Evolutionary conservation across 1,139 yeast genomes (phyloP), one percentile per base, ranked within the genome.

Genomic region (Geotrichum fermentans): DNA sequence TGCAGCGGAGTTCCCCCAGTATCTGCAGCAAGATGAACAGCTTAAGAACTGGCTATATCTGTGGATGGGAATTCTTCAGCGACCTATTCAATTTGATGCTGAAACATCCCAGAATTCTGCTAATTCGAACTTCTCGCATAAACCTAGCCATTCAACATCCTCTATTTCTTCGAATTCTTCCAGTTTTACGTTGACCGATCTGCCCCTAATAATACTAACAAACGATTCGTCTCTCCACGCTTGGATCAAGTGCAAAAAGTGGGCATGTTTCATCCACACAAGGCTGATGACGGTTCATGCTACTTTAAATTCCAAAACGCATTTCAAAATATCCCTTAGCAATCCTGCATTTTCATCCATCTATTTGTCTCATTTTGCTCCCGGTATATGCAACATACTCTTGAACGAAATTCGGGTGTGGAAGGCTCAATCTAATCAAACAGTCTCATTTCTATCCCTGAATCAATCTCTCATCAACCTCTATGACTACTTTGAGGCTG

Each of bases 191-290:
- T 13, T 22, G 13, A 4, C 37, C 5, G 44, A 41, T 2, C n/a
- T 30, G n/a, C 20, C 22, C 14, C 44, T 38, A 7, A 41, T 41
- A 20, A 33, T 32, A 11, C 32, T 22, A 14, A 20, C 18, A 11
- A 34, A 38, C 29, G 44, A 41, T 18, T 21, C 32, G 7, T 16
- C 43, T 6, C 18, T 60, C 14, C 70, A 72, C 54, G 74, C 83
- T 3, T 80, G 85, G 84, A 77, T 75, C 30, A 90, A 88, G 65
- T 78, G 92, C 54, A 86, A 88, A 66, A 92, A 92, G 66, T 90
- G 98, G 97, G 80, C 95, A 0, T 81, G 82, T 60, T 37, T 33
- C 29, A 43, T 47, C 35, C 50, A 43, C n/a, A 42, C 45, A 3
- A 32, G 32, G 16, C 44, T 42, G 2, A 37, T 47, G 43, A 34